Percentiles rank a stretch among this genome's conserved stretches.
These are phyloP conservation scores for Pseudozyma sp. DNA, from an alignment of 1,284 basidiomycete species.

Conservation along the genomic window DNA sequence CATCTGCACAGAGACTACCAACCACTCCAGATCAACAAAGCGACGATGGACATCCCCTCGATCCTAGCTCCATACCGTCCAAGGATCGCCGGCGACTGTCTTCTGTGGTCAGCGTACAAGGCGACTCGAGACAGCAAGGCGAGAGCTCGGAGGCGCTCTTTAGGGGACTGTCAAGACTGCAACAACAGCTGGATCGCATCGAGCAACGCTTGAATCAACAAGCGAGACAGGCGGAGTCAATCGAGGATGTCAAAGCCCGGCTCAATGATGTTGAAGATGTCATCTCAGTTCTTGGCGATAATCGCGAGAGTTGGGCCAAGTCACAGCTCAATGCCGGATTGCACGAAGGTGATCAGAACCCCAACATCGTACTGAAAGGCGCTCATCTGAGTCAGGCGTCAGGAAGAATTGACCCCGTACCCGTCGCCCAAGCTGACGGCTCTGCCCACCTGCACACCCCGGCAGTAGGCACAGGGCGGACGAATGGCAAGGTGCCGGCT, in stretches of 20 bases:
- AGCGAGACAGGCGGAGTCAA: constrained; percentile 16
- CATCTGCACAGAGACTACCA: constrained; percentile 15
- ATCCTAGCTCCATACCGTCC: constrained; percentile 3
- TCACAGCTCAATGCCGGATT: background rate
- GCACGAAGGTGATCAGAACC: background rate
- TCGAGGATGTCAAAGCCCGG: constrained; percentile 40
- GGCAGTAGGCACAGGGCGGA: background rate
- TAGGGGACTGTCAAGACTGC: constrained; percentile 23
- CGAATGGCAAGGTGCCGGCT: constrained; percentile 2
- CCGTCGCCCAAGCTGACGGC: background rate
- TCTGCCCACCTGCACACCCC: background rate
- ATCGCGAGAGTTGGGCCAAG: constrained; percentile 21
- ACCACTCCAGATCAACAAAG: constrained; percentile 10
- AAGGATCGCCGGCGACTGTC: constrained; percentile 17
- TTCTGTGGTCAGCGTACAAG: constrained; percentile 3
- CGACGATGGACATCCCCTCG: background rate
- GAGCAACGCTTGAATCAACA: constrained; percentile 26
- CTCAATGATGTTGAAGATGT: constrained; percentile 42
- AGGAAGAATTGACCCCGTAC: background rate
- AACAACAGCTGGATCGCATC: constrained; percentile 43
- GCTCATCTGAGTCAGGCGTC: background rate
- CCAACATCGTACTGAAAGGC: background rate
- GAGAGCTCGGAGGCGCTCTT: constrained; percentile 19
- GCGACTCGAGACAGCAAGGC: background rate
- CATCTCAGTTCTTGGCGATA: constrained; percentile 37